Evolutionary conservation across 2,329 filamentous ascomycete species (phyloP).

Genomic region (Scorias spongiosa): DNA sequence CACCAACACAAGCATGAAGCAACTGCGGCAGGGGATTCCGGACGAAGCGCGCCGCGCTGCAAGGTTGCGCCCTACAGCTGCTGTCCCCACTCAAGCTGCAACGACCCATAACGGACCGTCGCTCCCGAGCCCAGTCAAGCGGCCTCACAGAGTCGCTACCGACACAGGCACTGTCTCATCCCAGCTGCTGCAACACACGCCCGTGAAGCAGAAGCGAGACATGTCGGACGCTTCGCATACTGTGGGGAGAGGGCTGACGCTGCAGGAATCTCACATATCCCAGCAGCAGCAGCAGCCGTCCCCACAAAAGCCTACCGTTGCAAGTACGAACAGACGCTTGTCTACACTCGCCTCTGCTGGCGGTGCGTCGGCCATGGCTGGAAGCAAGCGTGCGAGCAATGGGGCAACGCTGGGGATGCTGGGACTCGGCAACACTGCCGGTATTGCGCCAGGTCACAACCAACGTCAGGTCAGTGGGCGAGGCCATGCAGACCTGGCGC

Average conservation of each 20-base stretch:
- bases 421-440: not conserved
- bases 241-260: not conserved
- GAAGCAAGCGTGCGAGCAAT: conserved; percentile 13
- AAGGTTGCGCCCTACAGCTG: conserved; percentile 10
- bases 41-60: conserved; percentile 19
- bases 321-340: not conserved
- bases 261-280: not conserved
- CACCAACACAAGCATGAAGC: conserved; percentile 33
- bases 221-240: not conserved
- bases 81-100: conserved; percentile 5
- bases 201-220: not conserved
- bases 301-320: not conserved
- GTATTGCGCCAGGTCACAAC: not conserved
- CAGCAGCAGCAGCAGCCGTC: not conserved
- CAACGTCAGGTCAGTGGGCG: not conserved
- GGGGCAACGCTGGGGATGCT: conserved; percentile 6
- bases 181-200: not conserved
- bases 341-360: not conserved
- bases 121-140: conserved; percentile 16
- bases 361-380: conserved; percentile 10
- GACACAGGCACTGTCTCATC: conserved; percentile 3
- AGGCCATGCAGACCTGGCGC: not conserved
- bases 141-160: conserved; percentile 7
- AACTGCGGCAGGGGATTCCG: conserved; percentile 15
- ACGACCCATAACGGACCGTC: conserved; percentile 1